Evolutionary conservation across 2,329 filamentous ascomycete species (phyloP), one percentile per base, ranked within the genome.

Genomic region (Penicillium sp.): DNA sequence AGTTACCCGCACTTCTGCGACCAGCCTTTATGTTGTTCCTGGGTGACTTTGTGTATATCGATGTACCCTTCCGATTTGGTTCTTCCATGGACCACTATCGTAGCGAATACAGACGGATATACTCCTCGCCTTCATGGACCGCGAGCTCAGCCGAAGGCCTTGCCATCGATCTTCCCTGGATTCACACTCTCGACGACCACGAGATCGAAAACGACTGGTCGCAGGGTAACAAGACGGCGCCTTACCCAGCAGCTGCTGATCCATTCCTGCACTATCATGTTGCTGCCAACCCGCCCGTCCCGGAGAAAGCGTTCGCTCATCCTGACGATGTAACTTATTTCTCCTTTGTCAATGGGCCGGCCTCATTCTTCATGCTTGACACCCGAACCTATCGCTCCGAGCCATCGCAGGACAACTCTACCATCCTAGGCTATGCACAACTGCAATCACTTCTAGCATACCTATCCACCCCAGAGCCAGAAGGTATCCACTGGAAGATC

Each of bases 111-210:
- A 89, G 94, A 22, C 92, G 96, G 70, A 89, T 97, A n/a, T 99
- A 99, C 73, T 90, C 92, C 0, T 97, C 93, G 2, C 94, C 94
- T 0, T 94, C 97, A 67, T 99, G 95, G 95, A 83, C 65, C 3
- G 33, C 40, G 15, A 62, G 86, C 0, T 81, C 87, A 0, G 88
- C 91, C 12, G 88, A 88, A 0, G 84, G 90, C 68, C 89, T 92
- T 59, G 72, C 76, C 26, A 74, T 78, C 26, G 70, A 76, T 54
- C 82, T 98, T n/a, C 96, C 93, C 70, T 99, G 95, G 95, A 92
- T 98, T 49, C 95, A 99, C 73, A 93, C 96, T 2, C 86, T 97
- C 7, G 95, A 99, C 73, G 95, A 99, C 75, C 95, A 99, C 72
- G 95, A 99, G 75, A 97, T 99, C 64, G 86, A 86, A 5, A 98